Percentiles rank a stretch among this genome's conserved stretches.
Conservation (phyloP, 306 rosid genomes). For the Glycine latifolia region DNA sequence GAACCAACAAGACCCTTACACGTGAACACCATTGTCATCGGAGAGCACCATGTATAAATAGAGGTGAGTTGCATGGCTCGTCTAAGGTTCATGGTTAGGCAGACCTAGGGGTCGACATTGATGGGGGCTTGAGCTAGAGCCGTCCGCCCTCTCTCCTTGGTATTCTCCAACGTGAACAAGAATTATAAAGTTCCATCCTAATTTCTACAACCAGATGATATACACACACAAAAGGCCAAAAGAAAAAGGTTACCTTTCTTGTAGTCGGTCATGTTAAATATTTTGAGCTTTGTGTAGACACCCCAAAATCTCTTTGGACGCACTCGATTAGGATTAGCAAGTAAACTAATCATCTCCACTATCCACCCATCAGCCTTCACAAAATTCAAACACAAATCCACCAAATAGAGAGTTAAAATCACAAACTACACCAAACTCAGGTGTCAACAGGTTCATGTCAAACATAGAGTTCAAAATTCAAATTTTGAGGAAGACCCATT, state of each 20-base stretch:
- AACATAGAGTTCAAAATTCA: background rate
- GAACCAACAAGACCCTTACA: no score
- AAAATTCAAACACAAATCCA: slow-evolving; percentile 35
- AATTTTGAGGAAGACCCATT: background rate
- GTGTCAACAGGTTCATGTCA: background rate
- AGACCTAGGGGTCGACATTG: no score
- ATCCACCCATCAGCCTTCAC: slow-evolving; percentile 98
- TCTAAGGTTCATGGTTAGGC: no score
- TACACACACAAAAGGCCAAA: background rate
- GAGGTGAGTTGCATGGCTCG: no score
- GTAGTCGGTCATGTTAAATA: slow-evolving; percentile 95
- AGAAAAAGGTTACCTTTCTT: slow-evolving; percentile 68
- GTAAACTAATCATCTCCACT: slow-evolving; percentile 85
- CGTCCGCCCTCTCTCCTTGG: no score
- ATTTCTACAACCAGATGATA: slow-evolving; percentile 25
- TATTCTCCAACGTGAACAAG: no score
- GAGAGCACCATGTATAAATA: no score
- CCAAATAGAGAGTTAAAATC: slow-evolving; percentile 18
- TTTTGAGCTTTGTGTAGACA: slow-evolving; percentile 93
- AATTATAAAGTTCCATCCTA: slow-evolving; percentile 15
- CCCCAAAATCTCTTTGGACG: slow-evolving; percentile 98
- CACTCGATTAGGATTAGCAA: slow-evolving; percentile 94
- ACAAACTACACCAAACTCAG: slow-evolving; percentile 32
- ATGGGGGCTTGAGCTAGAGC: no score
- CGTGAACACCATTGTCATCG: no score